A percentile compares a stretch with the other conserved stretches of the same genome.
These are phyloP conservation scores for Rhazya stricta DNA, from an alignment of 257 asterid species.

Conservation along the genomic window DNA sequence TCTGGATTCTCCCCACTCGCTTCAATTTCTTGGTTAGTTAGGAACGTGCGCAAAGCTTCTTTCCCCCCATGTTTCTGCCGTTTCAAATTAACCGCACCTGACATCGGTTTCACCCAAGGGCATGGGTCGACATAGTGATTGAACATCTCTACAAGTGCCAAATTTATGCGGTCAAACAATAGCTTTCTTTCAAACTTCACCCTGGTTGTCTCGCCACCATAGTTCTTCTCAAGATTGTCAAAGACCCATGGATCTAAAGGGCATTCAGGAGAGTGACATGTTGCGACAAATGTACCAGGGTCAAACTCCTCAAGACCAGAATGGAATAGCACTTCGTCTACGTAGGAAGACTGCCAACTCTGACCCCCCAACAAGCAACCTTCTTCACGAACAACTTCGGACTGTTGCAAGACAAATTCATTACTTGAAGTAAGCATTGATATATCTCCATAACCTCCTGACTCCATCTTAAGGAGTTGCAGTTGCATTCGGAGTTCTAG, in stretches of 20 bases:
- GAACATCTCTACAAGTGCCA: slow-evolving; percentile 41
- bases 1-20: slow-evolving; percentile 27
- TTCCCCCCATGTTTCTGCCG: slow-evolving; percentile 34
- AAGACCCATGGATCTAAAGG: slow-evolving; percentile 64
- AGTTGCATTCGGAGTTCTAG: slow-evolving; percentile 78
- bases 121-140: slow-evolving; percentile 32
- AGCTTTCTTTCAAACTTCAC: slow-evolving; percentile 53
- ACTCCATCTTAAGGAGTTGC: slow-evolving; percentile 80
- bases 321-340: slow-evolving; percentile 41
- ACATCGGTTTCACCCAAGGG: slow-evolving; percentile 55
- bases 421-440: slow-evolving; percentile 29
- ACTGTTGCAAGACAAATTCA: slow-evolving; percentile 34
- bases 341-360: slow-evolving; percentile 58
- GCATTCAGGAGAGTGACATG: slow-evolving; percentile 52
- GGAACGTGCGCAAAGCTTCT: slow-evolving; percentile 39
- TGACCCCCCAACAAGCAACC: slow-evolving; percentile 22
- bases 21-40: slow-evolving; percentile 24
- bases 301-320: slow-evolving; percentile 52
- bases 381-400: slow-evolving; percentile 31
- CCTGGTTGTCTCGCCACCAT: slow-evolving; percentile 26
- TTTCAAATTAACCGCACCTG: slow-evolving; percentile 16
- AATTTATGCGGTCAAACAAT: slow-evolving; percentile 60
- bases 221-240: slow-evolving; percentile 56
- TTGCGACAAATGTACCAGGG: slow-evolving; percentile 30
- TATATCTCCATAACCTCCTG: slow-evolving; percentile 39